Evolutionary conservation across 2,329 filamentous ascomycete genomes (phyloP).

Genomic region (Dactylonectria estremocensis): DNA sequence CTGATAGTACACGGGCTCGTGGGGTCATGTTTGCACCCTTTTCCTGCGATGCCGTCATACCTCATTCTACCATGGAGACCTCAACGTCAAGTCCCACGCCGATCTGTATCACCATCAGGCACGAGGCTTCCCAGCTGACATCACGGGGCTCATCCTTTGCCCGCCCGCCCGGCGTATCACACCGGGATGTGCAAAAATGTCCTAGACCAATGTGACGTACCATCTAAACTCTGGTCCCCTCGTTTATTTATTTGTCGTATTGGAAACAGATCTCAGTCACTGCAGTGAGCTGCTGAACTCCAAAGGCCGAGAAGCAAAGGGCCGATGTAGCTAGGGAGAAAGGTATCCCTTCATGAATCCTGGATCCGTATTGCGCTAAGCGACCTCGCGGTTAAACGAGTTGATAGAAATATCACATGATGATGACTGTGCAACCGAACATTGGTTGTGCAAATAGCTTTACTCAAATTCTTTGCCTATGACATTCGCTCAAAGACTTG

Average conservation of each 20-base stretch:
- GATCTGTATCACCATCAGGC: conserved; percentile 11
- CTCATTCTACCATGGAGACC: conserved; percentile 34
- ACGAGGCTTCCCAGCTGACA: conserved; percentile 19
- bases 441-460: no score
- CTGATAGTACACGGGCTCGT: not conserved
- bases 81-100: conserved; percentile 26
- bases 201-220: conserved; percentile 5
- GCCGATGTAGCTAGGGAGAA: no score
- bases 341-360: no score
- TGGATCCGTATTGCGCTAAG: no score
- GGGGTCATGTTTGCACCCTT: not conserved
- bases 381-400: no score
- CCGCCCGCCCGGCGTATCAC: not conserved
- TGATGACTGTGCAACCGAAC: no score
- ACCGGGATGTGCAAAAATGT: not conserved
- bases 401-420: no score
- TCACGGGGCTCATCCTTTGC: conserved; percentile 10
- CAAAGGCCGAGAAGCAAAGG: no score
- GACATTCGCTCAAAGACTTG: not conserved
- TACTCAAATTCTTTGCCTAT: not conserved
- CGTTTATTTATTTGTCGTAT: conserved; percentile 8
- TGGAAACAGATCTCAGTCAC: no score
- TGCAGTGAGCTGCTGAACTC: no score
- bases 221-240: conserved; percentile 10
- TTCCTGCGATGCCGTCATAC: conserved; percentile 42